These are phyloP conservation scores for Phylloporus sp. DNA, from an alignment of 1,284 basidiomycete genomes.

Conservation along the genomic window DNA sequence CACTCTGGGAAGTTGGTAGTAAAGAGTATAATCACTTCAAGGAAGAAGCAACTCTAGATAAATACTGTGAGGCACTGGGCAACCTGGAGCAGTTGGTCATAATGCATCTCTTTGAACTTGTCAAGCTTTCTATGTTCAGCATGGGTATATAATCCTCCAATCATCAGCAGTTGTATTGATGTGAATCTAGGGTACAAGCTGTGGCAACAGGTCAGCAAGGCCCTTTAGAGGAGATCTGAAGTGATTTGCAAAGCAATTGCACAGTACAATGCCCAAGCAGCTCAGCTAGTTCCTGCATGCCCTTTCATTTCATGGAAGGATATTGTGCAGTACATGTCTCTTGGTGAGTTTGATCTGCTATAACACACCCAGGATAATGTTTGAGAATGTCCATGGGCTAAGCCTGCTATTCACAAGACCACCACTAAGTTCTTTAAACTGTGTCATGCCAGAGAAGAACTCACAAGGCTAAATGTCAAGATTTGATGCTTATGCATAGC, in stretches of 20 bases:
- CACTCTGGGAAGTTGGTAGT: background rate
- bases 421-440: background rate
- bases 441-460: background rate
- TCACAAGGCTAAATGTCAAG: background rate
- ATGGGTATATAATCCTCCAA: background rate
- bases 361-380: background rate
- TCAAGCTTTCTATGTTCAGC: background rate
- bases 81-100: background rate
- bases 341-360: constrained; percentile 5
- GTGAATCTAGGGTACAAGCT: background rate
- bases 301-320: constrained; percentile 8
- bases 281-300: background rate
- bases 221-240: background rate
- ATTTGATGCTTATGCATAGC: background rate
- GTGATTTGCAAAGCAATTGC: background rate
- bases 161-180: background rate
- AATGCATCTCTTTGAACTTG: background rate
- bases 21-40: background rate
- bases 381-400: background rate
- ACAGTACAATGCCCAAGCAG: constrained; percentile 1
- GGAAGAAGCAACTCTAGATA: background rate
- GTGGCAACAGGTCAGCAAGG: background rate
- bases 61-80: background rate
- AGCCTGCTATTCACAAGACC: background rate
- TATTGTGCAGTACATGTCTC: background rate